Conservation (phyloP, 768 basidiomycete genomes). For the Neoboletus magnificus region DNA sequence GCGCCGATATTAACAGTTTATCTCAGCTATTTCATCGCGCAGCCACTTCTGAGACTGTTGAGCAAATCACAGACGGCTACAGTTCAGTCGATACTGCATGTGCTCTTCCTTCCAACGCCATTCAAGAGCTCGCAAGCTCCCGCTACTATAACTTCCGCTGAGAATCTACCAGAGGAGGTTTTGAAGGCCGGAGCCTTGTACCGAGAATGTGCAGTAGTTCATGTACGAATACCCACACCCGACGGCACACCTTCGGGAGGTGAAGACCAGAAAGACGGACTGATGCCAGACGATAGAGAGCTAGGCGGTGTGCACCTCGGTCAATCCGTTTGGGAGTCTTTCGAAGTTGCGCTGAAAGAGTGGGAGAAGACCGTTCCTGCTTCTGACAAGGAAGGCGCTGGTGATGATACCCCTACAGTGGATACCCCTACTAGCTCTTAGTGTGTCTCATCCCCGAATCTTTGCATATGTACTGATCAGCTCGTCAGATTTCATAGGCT, state of each 20-base stretch:
- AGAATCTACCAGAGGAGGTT: conserved; percentile 50
- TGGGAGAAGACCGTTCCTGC: conserved; percentile 51
- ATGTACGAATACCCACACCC: conserved; percentile 36
- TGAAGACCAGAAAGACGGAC: conserved; percentile 32
- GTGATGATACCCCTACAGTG: conserved; percentile 23
- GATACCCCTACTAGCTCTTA: conserved; percentile 22
- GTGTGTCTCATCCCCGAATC: not conserved
- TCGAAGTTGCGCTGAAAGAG: conserved; percentile 59
- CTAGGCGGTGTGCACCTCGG: conserved; percentile 69
- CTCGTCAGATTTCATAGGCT: not conserved
- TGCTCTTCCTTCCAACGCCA: conserved; percentile 77
- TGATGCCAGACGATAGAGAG: conserved; percentile 61
- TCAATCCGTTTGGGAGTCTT: conserved; percentile 71
- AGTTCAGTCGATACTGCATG: conserved; percentile 78
- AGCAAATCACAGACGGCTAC: conserved; percentile 64
- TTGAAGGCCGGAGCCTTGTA: conserved; percentile 78
- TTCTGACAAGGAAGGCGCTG: conserved; percentile 18
- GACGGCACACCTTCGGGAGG: conserved; percentile 17
- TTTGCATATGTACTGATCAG: not conserved
- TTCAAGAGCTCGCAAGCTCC: conserved; percentile 50
- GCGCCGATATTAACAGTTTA: not conserved
- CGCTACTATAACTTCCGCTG: conserved; percentile 1
- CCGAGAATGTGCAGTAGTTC: conserved; percentile 68
- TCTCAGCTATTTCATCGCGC: conserved; percentile 60
- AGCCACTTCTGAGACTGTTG: conserved; percentile 64